Percentiles rank a stretch among this genome's conserved stretches.
phyloP scores from a whole-genome alignment of 192 early-diverging fungal genomes.

The Gonapodya sp. region DNA sequence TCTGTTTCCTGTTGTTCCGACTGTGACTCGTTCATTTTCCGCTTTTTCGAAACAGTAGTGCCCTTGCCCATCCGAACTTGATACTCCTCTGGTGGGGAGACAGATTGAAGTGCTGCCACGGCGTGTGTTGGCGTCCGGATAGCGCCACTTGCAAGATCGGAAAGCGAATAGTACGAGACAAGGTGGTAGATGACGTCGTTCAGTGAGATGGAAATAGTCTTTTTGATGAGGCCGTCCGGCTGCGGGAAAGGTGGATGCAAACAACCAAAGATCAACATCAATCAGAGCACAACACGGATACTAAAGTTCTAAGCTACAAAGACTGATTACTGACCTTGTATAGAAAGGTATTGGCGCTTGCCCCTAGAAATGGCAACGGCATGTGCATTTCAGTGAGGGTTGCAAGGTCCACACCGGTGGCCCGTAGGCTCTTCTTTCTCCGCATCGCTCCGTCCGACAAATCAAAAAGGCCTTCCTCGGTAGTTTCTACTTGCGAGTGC shows the following conservation, averaged over 20 bases:
- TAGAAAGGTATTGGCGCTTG: constrained; percentile 7
- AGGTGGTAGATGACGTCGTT: constrained; percentile 28
- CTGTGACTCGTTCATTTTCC: not conserved
- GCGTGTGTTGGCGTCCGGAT: not conserved
- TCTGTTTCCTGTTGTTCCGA: not conserved
- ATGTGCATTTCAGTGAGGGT: constrained; percentile 11
- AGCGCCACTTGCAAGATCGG: not conserved
- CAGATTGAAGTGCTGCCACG: not conserved
- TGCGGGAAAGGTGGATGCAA: constrained; percentile 46
- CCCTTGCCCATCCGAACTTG: not conserved
- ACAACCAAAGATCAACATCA: constrained; percentile 44
- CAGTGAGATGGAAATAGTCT: constrained; percentile 66
- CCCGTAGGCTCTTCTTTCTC: not conserved
- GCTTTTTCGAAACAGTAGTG: not conserved
- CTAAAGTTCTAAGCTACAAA: constrained; percentile 32
- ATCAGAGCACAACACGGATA: constrained; percentile 45
- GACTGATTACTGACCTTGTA: constrained; percentile 28
- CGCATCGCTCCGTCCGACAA: not conserved
- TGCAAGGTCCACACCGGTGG: not conserved
- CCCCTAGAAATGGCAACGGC: constrained; percentile 10
- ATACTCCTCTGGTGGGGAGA: not conserved
- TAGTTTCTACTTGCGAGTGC: not conserved
- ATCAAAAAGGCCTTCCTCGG: not conserved
- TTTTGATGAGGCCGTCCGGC: constrained; percentile 59
- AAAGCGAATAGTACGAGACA: not conserved